phyloP scores from a whole-genome alignment of 805 yeast genomes.

The Metschnikowia peoriensis region DNA sequence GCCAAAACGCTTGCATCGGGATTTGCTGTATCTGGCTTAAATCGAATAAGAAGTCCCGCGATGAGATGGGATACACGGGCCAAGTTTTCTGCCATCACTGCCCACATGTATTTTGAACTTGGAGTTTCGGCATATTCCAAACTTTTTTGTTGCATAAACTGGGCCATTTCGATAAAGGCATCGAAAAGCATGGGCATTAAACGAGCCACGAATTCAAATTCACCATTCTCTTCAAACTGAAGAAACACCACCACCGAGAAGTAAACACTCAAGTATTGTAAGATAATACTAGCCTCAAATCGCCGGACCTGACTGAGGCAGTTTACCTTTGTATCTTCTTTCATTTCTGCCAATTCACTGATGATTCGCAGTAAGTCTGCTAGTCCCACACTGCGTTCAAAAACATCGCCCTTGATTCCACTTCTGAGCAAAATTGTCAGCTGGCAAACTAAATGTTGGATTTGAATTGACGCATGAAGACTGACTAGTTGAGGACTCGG shows the following conservation, averaged over 20 bases:
- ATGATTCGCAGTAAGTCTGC: slow-evolving; percentile 23
- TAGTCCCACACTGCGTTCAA: slow-evolving; percentile 16
- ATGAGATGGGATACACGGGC: slow-evolving; percentile 31
- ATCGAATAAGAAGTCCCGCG: slow-evolving; percentile 32
- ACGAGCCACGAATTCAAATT: slow-evolving; percentile 11
- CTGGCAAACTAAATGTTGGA: slow-evolving; percentile 31
- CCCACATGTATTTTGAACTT: slow-evolving; percentile 22
- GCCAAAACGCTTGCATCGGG: not conserved
- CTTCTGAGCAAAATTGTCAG: slow-evolving; percentile 16
- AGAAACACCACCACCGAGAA: slow-evolving; percentile 30
- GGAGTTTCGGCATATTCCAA: slow-evolving; percentile 7
- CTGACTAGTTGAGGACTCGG: slow-evolving; percentile 12
- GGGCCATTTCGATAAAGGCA: slow-evolving; percentile 15
- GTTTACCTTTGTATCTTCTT: slow-evolving; percentile 20
- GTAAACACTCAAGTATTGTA: slow-evolving; percentile 30
- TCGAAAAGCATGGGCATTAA: slow-evolving; percentile 20
- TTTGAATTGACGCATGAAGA: slow-evolving; percentile 21
- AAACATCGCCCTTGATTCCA: slow-evolving; percentile 12
- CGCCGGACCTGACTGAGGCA: slow-evolving; percentile 10
- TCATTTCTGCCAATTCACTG: slow-evolving; percentile 26
- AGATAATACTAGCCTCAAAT: slow-evolving; percentile 16
- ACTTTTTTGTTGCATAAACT: slow-evolving; percentile 12
- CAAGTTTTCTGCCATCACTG: slow-evolving; percentile 29
- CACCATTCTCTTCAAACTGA: slow-evolving; percentile 34
- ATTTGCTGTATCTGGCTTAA: slow-evolving; percentile 13